Evolutionary conservation across 2,329 filamentous ascomycete species (phyloP), one percentile per base, ranked within the genome.

Genomic region (Fusarium subglutinans): DNA sequence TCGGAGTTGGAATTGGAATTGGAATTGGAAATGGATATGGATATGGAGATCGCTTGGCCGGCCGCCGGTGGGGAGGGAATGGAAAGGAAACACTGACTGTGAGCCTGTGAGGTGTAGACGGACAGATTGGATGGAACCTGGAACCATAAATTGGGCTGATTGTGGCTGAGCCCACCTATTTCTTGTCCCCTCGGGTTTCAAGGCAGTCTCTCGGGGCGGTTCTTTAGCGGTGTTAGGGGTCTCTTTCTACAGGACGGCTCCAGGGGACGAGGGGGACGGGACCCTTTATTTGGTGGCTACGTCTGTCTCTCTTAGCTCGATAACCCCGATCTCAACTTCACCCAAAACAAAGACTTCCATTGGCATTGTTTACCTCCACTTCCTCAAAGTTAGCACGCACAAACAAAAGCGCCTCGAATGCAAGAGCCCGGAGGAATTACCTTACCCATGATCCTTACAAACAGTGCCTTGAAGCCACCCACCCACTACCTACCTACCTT

Each of bases 141-240:
- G 48, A 66, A 66, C 50, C 38, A 63, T 43, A 67, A 53, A 54
- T 75, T 73, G 70, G 56, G 72, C 61, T 75, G 69, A 67, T 57
- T 75, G 73, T 75, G 73, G 73, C 73, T 75, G 73, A 75, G 70
- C 47, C 33, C 28, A 37, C 33, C 43, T 38, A 59, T 37, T 28
- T 51, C 56, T 51, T 59, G 44, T 40, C 66, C 50, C 67, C 48
- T 50, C 48, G 59, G 66, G 65, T 69, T 64, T 51, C 53, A 60
- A 71, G 48, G 54, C 48, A 60, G 37, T 58, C 50, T 43, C 41
- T 28, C 55, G n/a, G 26, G 40, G 40, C 45, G 45, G 40, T 69
- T 69, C 66, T 64, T 58, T 69, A 69, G 50, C 30, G 48, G 48
- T 12, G 61, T 33, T 70, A 70, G 37, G 66, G 67, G 67, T 70